Conservation (phyloP, 768 basidiomycete genomes). For the Tylopilus cervinicoccineus region DNA sequence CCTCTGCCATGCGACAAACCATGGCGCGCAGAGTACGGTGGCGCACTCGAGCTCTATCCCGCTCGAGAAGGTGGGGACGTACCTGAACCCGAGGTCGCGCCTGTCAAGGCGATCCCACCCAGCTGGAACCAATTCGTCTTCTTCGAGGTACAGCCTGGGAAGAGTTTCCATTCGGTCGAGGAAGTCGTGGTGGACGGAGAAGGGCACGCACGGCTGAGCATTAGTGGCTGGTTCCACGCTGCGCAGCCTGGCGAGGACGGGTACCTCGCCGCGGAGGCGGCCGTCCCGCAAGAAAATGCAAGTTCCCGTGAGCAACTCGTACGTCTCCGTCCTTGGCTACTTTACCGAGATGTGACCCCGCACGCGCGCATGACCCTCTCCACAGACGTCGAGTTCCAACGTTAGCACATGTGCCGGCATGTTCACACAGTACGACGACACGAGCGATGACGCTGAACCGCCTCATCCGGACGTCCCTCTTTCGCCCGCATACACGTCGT, state of each 20-base stretch:
- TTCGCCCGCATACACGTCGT: constrained; percentile 55
- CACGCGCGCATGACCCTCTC: constrained; percentile 6
- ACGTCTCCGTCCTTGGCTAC: constrained; percentile 33
- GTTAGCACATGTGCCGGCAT: constrained; percentile 18
- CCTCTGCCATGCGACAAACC: constrained; percentile 67
- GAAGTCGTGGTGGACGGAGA: constrained; percentile 86
- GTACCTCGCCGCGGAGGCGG: constrained; percentile 50
- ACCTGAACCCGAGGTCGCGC: constrained; percentile 64
- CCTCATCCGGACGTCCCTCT: constrained; percentile 51
- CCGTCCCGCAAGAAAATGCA: constrained; percentile 60
- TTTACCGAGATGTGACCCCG: constrained; percentile 1
- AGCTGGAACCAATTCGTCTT: constrained; percentile 89
- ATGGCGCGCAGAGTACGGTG: constrained; percentile 91
- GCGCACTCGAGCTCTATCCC: constrained; percentile 92
- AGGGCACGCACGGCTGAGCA: constrained; percentile 72
- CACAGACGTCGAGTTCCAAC: constrained; percentile 59
- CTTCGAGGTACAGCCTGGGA: constrained; percentile 91
- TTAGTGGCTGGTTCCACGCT: constrained; percentile 97
- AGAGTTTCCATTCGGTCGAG: constrained; percentile 95
- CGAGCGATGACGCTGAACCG: constrained; percentile 34
- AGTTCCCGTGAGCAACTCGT: constrained; percentile 95
- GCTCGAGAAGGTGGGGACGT: constrained; percentile 51
- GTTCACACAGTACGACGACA: constrained; percentile 52
- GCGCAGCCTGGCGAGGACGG: constrained; percentile 90
- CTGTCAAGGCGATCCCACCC: constrained; percentile 66